Evolutionary conservation across 352 stramenopile genomes (phyloP).

Genomic region (Aphanomyces cochlioides): DNA sequence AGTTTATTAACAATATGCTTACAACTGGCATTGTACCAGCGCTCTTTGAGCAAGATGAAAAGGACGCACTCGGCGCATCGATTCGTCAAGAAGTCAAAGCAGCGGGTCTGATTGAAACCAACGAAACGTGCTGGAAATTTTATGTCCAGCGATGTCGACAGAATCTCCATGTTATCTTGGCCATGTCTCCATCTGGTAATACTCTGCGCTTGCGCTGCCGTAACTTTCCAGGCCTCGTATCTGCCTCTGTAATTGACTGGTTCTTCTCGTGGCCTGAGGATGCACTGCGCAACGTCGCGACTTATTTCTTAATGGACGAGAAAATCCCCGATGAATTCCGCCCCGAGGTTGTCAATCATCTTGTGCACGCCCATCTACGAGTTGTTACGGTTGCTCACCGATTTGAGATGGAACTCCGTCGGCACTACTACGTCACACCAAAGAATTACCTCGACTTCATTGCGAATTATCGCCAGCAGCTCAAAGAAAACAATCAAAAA

Average conservation of each 20-base stretch:
- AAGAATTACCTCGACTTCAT: conserved; percentile 98
- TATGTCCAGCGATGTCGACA: conserved; percentile 92
- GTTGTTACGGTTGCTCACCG: conserved; percentile 87
- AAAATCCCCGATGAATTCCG: conserved; percentile 83
- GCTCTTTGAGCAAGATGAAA: conserved; percentile 91
- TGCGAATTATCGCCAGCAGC: conserved; percentile 87
- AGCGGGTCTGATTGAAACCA: conserved; percentile 84
- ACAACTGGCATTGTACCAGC: conserved; percentile 92
- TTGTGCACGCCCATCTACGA: conserved; percentile 89
- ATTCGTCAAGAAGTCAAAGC: conserved; percentile 89
- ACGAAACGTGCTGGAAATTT: conserved; percentile 92
- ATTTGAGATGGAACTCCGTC: conserved; percentile 88
- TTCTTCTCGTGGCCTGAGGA: conserved; percentile 95
- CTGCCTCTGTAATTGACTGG: conserved; percentile 93
- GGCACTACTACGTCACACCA: conserved; percentile 96
- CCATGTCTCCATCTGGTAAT: conserved; percentile 92
- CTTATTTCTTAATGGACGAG: conserved; percentile 92
- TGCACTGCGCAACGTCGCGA: conserved; percentile 88
- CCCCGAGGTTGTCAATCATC: conserved; percentile 76
- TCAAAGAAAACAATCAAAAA: conserved; percentile 88
- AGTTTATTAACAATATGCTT: conserved; percentile 98
- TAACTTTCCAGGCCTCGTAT: conserved; percentile 93
- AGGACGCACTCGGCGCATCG: conserved; percentile 73
- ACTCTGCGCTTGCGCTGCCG: conserved; percentile 91
- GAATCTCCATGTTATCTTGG: conserved; percentile 92